Evolutionary conservation across 495 filamentous ascomycete genomes (phyloP).

Genomic region (Podospora bellae-mahoneyi): DNA sequence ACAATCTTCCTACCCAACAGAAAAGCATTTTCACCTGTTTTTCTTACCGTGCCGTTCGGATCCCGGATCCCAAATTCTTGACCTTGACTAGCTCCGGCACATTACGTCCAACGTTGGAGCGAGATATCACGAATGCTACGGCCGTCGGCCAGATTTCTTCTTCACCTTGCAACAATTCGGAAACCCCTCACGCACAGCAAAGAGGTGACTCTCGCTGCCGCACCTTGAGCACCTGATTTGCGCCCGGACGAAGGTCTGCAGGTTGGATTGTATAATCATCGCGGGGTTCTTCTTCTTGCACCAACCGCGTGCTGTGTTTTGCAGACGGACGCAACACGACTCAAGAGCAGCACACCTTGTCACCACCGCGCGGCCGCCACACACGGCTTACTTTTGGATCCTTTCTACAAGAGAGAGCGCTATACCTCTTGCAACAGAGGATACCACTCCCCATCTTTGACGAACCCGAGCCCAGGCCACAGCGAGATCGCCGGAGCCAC

Average conservation of each 20-base stretch:
- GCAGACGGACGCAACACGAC: constrained; percentile 9
- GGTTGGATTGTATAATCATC: constrained; percentile 15
- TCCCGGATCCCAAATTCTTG: background rate
- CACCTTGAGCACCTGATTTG: constrained; percentile 14
- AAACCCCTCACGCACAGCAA: background rate
- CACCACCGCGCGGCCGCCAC: constrained; percentile 1
- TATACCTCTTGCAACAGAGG: background rate
- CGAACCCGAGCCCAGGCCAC: constrained; percentile 1
- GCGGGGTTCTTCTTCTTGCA: constrained; percentile 12
- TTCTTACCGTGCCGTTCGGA: background rate
- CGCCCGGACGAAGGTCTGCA: constrained; percentile 14
- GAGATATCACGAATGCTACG: constrained; percentile 14
- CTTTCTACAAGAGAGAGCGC: background rate
- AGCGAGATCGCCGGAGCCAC: constrained; percentile 6
- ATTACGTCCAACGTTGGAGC: background rate
- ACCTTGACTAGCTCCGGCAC: background rate
- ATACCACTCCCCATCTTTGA: constrained; percentile 5
- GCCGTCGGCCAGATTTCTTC: background rate
- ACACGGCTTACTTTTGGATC: constrained; percentile 1
- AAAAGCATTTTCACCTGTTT: background rate
- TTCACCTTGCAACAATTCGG: background rate
- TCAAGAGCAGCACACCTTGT: background rate
- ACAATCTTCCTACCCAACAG: background rate
- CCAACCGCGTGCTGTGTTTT: constrained; percentile 11
- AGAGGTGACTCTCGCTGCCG: background rate